These are phyloP conservation scores for Daldinia caldariorum DNA, from an alignment of 495 filamentous ascomycete genomes.

Conservation along the genomic window DNA sequence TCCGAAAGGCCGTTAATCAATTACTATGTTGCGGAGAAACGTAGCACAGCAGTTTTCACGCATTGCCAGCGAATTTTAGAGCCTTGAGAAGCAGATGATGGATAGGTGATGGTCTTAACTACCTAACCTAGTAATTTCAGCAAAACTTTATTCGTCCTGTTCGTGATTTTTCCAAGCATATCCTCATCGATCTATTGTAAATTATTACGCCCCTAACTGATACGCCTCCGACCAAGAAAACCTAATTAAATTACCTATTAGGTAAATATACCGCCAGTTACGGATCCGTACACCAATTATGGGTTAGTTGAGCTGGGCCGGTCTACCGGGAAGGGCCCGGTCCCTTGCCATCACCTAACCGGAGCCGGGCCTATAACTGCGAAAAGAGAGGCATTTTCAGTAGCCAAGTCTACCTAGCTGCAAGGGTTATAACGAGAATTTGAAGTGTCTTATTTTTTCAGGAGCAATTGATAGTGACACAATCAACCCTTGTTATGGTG, in stretches of 20 bases:
- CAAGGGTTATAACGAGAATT: not conserved
- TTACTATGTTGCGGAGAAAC: not conserved
- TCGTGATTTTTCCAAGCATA: not conserved
- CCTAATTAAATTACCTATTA: not conserved
- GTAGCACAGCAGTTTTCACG: not conserved
- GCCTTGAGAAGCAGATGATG: not conserved
- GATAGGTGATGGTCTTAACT: not conserved
- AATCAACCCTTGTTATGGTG: slow-evolving; percentile 35
- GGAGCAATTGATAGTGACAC: slow-evolving; percentile 5
- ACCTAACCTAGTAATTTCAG: not conserved
- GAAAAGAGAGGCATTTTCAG: not conserved
- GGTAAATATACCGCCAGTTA: not conserved
- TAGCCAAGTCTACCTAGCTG: not conserved
- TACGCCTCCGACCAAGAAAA: not conserved
- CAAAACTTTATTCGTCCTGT: not conserved
- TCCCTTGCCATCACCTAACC: not conserved
- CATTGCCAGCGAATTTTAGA: not conserved
- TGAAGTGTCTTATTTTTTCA: not conserved
- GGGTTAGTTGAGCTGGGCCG: not conserved
- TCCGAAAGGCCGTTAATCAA: slow-evolving; percentile 30
- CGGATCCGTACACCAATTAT: not conserved
- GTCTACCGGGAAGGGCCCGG: not conserved
- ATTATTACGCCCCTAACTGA: too few relatives aligned
- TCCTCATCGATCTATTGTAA: not conserved
- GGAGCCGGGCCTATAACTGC: slow-evolving; percentile 17